Percentiles rank a stretch among this genome's conserved stretches.
Evolutionary conservation across 1,284 basidiomycete genomes (phyloP).

Genomic region (Malassezia sp.): DNA sequence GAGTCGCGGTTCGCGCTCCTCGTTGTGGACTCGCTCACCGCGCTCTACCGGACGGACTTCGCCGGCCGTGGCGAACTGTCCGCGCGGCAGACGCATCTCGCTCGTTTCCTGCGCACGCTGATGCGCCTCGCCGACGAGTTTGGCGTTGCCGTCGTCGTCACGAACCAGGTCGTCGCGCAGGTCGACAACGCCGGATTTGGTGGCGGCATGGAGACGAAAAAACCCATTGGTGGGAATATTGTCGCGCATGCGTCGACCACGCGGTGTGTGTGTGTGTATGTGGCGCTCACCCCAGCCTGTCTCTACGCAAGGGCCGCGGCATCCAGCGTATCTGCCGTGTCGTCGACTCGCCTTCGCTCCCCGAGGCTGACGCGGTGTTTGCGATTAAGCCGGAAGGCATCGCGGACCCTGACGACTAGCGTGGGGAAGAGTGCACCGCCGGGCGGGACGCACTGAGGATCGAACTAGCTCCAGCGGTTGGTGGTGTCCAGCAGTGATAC

Average conservation of each 20-base stretch:
- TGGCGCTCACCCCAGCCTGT: constrained; percentile 53
- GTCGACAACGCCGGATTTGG: constrained; percentile 83
- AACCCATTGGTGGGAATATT: constrained; percentile 60
- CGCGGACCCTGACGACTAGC: no score
- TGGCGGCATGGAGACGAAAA: constrained; percentile 59
- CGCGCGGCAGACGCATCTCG: constrained; percentile 90
- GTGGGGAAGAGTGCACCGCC: constrained; percentile 8
- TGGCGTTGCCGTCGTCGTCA: constrained; percentile 91
- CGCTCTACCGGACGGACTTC: constrained; percentile 90
- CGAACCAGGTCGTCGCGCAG: constrained; percentile 97
- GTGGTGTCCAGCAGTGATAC: no score
- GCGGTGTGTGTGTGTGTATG: constrained; percentile 19
- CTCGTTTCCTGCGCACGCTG: constrained; percentile 83
- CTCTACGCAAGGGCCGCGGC: constrained; percentile 83
- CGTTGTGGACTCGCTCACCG: constrained; percentile 93
- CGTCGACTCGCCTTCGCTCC: constrained; percentile 93
- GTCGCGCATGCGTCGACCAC: constrained; percentile 47
- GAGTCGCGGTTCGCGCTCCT: constrained; percentile 75
- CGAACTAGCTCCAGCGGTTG: no score
- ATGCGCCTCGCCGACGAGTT: constrained; percentile 95
- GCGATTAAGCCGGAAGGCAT: constrained; percentile 57
- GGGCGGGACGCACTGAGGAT: no score
- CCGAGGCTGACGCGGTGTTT: constrained; percentile 91
- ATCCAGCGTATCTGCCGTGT: constrained; percentile 91
- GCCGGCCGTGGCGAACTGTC: constrained; percentile 89